These are phyloP conservation scores for Chimonanthus salicifolius DNA, from an alignment of 164 flowering plant species.

Conservation along the genomic window DNA sequence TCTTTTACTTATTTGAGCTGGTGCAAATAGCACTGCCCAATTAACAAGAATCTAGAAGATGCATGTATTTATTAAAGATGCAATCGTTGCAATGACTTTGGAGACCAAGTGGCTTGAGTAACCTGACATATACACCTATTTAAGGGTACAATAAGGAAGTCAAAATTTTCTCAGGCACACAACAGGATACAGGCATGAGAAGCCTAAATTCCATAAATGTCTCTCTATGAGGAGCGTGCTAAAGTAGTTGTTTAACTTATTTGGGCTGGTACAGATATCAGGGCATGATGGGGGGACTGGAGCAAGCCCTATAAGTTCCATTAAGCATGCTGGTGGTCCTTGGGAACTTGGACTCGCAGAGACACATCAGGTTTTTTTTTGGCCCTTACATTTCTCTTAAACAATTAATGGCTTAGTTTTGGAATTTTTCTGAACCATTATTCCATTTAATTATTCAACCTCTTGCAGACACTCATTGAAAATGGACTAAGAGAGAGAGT, in stretches of 20 bases:
- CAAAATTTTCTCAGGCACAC: too few species aligned
- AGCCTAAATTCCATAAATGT: too few species aligned
- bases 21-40: too few species aligned
- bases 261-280: slow-evolving; percentile 64
- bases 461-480: slow-evolving; percentile 68
- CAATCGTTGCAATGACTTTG: too few species aligned
- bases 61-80: too few species aligned
- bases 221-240: too few species aligned
- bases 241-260: not conserved
- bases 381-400: not conserved
- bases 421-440: not conserved
- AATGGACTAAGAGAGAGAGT: slow-evolving; percentile 99
- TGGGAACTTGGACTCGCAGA: slow-evolving; percentile 99
- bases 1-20: too few species aligned
- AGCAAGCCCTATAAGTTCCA: slow-evolving; percentile 94
- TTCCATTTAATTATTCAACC: not conserved
- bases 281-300: slow-evolving; percentile 99
- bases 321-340: slow-evolving; percentile 99
- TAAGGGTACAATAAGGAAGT: too few species aligned
- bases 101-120: too few species aligned
- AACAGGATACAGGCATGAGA: too few species aligned
- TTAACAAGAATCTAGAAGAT: too few species aligned
- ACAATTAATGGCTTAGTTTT: not conserved
- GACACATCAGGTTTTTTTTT: slow-evolving; percentile 77
- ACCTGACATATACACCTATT: too few species aligned